phyloP scores from a whole-genome alignment of 345 rosid species.

The Cardamine occulta region DNA sequence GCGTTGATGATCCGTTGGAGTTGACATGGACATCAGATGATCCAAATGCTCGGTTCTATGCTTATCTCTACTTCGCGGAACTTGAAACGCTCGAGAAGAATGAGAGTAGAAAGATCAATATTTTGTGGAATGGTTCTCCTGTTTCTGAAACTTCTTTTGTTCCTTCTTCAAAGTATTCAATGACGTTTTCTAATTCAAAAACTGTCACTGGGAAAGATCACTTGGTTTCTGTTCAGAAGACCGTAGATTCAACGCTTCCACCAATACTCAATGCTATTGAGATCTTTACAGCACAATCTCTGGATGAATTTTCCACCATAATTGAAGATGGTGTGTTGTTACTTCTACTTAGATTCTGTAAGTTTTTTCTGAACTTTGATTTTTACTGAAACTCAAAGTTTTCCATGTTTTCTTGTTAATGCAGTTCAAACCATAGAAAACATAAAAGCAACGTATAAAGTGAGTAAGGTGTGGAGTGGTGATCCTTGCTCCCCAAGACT shows the following conservation, averaged over 20 bases:
- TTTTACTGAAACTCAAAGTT: neutral
- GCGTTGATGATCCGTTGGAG: constrained; percentile 23
- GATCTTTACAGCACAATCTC: constrained; percentile 24
- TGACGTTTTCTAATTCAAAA: constrained; percentile 34
- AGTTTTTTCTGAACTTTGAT: neutral
- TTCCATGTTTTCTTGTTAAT: neutral
- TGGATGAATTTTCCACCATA: constrained; percentile 13
- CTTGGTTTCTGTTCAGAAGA: constrained; percentile 38
- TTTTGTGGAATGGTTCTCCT: constrained; percentile 42
- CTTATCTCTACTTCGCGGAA: constrained; percentile 46
- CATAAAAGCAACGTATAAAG: constrained; percentile 42
- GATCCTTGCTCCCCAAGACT: constrained; percentile 60
- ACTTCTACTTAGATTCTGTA: neutral
- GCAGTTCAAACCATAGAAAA: constrained; percentile 44
- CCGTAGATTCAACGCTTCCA: constrained; percentile 38
- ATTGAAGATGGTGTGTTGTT: constrained; percentile 36
- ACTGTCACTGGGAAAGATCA: constrained; percentile 40
- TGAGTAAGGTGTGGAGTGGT: constrained; percentile 55
- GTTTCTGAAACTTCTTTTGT: constrained; percentile 28
- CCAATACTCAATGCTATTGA: constrained; percentile 51
- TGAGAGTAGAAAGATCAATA: constrained; percentile 40
- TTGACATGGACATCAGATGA: constrained; percentile 38
- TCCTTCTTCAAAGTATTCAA: constrained; percentile 31
- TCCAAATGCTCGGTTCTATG: constrained; percentile 37
- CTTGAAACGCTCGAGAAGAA: constrained; percentile 15